phyloP scores from a whole-genome alignment of 306 rosid genomes.

The Lathyrus sativus region DNA sequence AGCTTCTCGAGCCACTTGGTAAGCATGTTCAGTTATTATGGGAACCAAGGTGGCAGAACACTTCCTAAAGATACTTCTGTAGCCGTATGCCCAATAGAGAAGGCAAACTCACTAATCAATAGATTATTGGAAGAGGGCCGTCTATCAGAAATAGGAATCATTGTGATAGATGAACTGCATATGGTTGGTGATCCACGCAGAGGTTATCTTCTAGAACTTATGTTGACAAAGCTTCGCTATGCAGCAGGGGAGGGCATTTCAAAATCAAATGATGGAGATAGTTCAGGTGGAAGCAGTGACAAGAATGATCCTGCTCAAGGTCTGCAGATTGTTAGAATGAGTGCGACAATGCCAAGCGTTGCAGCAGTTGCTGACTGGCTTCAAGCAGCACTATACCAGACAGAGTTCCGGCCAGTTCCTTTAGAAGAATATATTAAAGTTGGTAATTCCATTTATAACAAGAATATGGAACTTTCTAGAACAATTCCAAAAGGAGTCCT shows the following conservation, averaged over 20 bases:
- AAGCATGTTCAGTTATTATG: constrained; percentile 96
- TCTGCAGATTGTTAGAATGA: constrained; percentile 97
- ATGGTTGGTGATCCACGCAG: no score
- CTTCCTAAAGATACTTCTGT: constrained; percentile 97
- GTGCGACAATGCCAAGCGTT: constrained; percentile 99
- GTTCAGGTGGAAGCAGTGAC: constrained; percentile 86
- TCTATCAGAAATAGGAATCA: no score
- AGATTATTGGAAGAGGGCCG: no score
- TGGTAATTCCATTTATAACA: constrained; percentile 77
- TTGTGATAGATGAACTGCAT: no score
- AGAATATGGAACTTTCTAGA: no score
- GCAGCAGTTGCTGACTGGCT: constrained; percentile 99
- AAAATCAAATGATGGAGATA: constrained; percentile 81
- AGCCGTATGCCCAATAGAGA: constrained; percentile 97
- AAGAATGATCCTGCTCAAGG: constrained; percentile 87
- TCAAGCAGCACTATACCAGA: constrained; percentile 93
- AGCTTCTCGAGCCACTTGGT: constrained; percentile 91
- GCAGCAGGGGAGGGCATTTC: constrained; percentile 95
- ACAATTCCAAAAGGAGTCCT: no score
- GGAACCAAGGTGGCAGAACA: constrained; percentile 91
- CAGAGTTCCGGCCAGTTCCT: constrained; percentile 96
- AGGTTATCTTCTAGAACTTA: no score
- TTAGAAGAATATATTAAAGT: constrained; percentile 94
- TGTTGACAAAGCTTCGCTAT: no score
- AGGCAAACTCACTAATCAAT: constrained; percentile 90